phyloP scores from a whole-genome alignment of 2,329 filamentous ascomycete genomes.

The Stagonosporopsis cucurbitacearum region DNA sequence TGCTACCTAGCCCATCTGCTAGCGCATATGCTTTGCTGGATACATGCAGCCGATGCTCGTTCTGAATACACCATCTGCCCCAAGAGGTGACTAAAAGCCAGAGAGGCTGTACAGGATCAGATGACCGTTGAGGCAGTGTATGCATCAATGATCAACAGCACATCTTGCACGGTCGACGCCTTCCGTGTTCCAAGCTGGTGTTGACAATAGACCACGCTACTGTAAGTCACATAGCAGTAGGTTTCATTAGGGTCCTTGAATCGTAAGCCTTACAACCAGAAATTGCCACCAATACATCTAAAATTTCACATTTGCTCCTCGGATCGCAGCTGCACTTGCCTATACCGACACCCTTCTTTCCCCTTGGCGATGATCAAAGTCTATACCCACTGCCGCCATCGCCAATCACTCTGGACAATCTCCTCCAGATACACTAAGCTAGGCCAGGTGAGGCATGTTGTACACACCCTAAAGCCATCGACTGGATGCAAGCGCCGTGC shows the following conservation, averaged over 20 bases:
- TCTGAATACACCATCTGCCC: background rate
- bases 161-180: too few relatives aligned
- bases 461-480: background rate
- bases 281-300: background rate
- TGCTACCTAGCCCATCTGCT: too few relatives aligned
- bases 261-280: too few relatives aligned
- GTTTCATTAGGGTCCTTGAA: too few relatives aligned
- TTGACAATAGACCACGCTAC: background rate
- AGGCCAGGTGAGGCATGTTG: background rate
- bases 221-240: too few relatives aligned
- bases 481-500: background rate
- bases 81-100: background rate
- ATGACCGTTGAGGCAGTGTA: background rate
- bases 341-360: background rate
- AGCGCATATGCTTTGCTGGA: background rate
- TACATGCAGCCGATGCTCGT: background rate
- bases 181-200: background rate
- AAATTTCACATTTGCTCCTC: conserved; percentile 1
- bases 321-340: background rate
- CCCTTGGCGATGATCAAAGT: background rate
- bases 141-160: too few relatives aligned
- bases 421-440: background rate
- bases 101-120: background rate
- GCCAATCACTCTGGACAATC: background rate
- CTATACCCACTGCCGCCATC: background rate